phyloP scores from a whole-genome alignment of 2,329 filamentous ascomycete genomes.

The Clonostachys chloroleuca region DNA sequence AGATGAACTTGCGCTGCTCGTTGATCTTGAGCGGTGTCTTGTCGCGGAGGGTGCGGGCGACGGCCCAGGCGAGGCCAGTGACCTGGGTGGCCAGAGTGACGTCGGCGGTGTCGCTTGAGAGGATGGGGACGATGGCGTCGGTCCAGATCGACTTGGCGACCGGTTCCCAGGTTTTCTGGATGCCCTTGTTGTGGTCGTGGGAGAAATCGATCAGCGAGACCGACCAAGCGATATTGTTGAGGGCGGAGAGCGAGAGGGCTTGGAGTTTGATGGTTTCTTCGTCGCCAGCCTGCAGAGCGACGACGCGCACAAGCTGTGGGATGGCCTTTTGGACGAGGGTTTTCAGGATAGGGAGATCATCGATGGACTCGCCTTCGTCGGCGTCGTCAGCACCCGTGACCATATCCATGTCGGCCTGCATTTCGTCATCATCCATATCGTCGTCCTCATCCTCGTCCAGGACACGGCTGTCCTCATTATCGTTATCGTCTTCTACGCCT shows the following conservation, averaged over 20 bases:
- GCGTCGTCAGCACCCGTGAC: conserved; percentile 48
- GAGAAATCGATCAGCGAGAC: conserved; percentile 57
- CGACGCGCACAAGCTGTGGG: conserved; percentile 40
- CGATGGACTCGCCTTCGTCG: conserved; percentile 27
- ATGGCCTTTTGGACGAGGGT: conserved; percentile 26
- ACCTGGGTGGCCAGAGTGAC: conserved; percentile 57
- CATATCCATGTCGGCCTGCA: conserved; percentile 62
- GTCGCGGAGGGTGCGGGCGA: conserved; percentile 48
- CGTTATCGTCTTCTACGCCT: conserved; percentile 24
- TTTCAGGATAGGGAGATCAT: conserved; percentile 50
- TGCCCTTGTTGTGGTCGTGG: conserved; percentile 43
- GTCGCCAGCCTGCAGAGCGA: conserved; percentile 29
- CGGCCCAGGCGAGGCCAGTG: conserved; percentile 62
- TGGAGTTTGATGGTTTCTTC: conserved; percentile 41
- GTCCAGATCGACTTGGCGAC: conserved; percentile 53
- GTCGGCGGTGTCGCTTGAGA: conserved; percentile 58
- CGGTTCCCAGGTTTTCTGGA: conserved; percentile 50
- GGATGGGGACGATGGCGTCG: conserved; percentile 48
- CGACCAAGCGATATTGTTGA: conserved; percentile 67
- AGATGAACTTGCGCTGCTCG: conserved; percentile 60
- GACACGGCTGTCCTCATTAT: conserved; percentile 26
- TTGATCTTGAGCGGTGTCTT: conserved; percentile 42
- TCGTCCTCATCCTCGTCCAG: conserved; percentile 29
- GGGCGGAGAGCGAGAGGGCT: conserved; percentile 49
- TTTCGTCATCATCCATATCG: conserved; percentile 53